These are phyloP conservation scores for Dictyostelium capitatum DNA, from an alignment of 78 protist species.

Conservation along the genomic window DNA sequence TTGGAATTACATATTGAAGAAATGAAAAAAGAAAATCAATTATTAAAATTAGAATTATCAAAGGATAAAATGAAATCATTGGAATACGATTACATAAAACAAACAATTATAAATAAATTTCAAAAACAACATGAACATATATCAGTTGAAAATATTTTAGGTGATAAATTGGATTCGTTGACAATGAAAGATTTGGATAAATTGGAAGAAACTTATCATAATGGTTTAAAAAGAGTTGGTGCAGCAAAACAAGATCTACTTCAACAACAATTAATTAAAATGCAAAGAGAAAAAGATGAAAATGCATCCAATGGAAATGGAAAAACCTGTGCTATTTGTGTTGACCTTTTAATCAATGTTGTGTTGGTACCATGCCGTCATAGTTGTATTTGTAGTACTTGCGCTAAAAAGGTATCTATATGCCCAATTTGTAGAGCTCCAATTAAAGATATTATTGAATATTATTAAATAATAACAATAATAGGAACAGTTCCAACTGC, in stretches of 20 bases:
- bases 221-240: conserved; percentile 25
- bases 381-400: conserved; percentile 52
- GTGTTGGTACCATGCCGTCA: conserved; percentile 61
- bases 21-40: not conserved
- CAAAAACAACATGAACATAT: not conserved
- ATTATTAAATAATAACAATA: conserved; percentile 6
- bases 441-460: conserved; percentile 41
- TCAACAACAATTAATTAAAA: not conserved
- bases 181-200: conserved; percentile 26
- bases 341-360: conserved; percentile 18
- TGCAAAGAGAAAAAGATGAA: conserved; percentile 68
- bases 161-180: conserved; percentile 11
- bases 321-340: conserved; percentile 47
- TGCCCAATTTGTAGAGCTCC: conserved; percentile 66
- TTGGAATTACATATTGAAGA: conserved; percentile 8
- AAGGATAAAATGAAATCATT: not conserved
- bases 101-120: not conserved
- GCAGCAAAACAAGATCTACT: conserved; percentile 35
- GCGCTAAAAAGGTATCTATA: conserved; percentile 8
- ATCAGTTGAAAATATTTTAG: conserved; percentile 17
- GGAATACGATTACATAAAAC: not conserved
- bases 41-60: not conserved
- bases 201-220: conserved; percentile 37
- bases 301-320: not conserved
- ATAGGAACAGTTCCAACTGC: not conserved